Conservation (phyloP, 768 basidiomycete species). For the Leccinum boreale region DNA sequence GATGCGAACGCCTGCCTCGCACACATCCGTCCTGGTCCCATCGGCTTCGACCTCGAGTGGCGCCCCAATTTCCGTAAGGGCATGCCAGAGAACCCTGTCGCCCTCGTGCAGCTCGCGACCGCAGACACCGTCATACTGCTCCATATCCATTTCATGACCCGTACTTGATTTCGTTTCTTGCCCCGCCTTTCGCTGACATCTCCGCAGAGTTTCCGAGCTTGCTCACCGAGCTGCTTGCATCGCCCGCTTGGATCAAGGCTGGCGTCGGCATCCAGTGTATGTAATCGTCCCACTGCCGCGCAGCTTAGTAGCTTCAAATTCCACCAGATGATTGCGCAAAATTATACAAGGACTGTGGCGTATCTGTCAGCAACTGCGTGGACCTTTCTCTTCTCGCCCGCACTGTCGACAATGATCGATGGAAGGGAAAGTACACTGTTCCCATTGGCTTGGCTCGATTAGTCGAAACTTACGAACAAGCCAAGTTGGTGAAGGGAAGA, state of each 20-base stretch:
- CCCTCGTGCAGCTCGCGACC: conserved; percentile 71
- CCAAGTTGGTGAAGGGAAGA: conserved; percentile 54
- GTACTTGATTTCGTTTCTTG: conserved; percentile 19
- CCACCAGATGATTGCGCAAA: conserved; percentile 64
- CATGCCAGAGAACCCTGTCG: conserved; percentile 58
- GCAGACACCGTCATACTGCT: conserved; percentile 54
- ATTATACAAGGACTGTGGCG: conserved; percentile 46
- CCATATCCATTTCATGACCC: conserved; percentile 60
- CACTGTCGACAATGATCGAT: conserved; percentile 63
- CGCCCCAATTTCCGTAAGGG: conserved; percentile 58
- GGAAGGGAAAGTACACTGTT: conserved; percentile 67
- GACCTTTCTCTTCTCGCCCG: conserved; percentile 70
- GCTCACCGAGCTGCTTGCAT: conserved; percentile 50
- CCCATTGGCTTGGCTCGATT: conserved; percentile 65
- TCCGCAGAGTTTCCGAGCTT: conserved; percentile 49
- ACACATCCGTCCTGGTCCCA: conserved; percentile 21
- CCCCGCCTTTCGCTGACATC: conserved; percentile 5
- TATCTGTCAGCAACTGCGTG: conserved; percentile 49
- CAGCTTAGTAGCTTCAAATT: not conserved
- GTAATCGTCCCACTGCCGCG: conserved; percentile 9
- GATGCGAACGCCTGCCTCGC: conserved; percentile 22
- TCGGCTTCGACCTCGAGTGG: conserved; percentile 84
- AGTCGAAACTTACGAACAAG: conserved; percentile 56
- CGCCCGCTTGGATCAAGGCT: conserved; percentile 55
- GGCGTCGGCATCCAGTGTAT: conserved; percentile 75